Conservation (phyloP, 164 flowering plant species). For the Euptelea pleiosperma region DNA sequence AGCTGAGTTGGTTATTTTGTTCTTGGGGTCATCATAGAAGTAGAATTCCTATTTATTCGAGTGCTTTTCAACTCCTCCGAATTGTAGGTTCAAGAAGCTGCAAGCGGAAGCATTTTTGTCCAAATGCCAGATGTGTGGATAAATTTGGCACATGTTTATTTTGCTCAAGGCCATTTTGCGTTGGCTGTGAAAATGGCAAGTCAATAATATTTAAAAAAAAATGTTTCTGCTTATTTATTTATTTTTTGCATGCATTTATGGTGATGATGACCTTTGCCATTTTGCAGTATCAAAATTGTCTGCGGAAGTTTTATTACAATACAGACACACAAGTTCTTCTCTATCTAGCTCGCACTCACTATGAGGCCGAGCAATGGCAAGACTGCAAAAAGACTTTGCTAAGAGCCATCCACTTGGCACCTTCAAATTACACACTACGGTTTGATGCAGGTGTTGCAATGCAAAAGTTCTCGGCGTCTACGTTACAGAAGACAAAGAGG, state of each 20-base stretch:
- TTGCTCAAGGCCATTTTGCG: slow-evolving; percentile 95
- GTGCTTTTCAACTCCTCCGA: neutral
- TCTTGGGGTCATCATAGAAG: neutral
- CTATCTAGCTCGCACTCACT: slow-evolving; percentile 90
- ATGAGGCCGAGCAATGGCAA: slow-evolving; percentile 99
- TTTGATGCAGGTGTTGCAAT: slow-evolving; percentile 91
- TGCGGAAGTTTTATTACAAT: slow-evolving; percentile 79
- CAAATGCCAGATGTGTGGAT: slow-evolving; percentile 99
- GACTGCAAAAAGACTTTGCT: slow-evolving; percentile 86
- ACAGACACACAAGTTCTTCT: slow-evolving; percentile 88
- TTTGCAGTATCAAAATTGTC: slow-evolving; percentile 92
- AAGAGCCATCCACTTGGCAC: slow-evolving; percentile 93
- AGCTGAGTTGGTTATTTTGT: slow-evolving; percentile 6
- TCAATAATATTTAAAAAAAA: neutral
- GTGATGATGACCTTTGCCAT: slow-evolving; percentile 7
- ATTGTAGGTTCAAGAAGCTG: slow-evolving; percentile 92
- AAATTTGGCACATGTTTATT: slow-evolving; percentile 92
- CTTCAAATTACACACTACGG: slow-evolving; percentile 85
- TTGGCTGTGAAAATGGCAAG: slow-evolving; percentile 89
- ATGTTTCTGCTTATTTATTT: neutral
- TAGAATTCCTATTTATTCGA: neutral
- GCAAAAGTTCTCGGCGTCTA: slow-evolving; percentile 94
- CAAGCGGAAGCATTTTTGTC: slow-evolving; percentile 87
- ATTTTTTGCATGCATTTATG: slow-evolving; percentile 2
- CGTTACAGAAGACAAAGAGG: slow-evolving; percentile 77